These are phyloP conservation scores for Psilocybe sp. DNA, from an alignment of 768 basidiomycete species.

Conservation along the genomic window DNA sequence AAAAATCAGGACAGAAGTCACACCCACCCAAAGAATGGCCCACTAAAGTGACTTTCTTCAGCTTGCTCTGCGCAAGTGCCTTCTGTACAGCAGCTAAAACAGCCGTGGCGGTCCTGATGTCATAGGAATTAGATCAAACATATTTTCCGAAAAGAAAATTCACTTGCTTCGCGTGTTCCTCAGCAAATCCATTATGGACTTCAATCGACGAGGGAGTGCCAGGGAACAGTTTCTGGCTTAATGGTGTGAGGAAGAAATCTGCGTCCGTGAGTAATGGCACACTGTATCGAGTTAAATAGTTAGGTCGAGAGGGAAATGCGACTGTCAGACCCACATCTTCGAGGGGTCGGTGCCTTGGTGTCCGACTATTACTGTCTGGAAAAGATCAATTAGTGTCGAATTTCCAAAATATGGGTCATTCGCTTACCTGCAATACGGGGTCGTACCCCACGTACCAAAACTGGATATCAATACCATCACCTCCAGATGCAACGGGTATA, in stretches of 20 bases:
- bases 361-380: constrained; percentile 36
- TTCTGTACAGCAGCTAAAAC: constrained; percentile 38
- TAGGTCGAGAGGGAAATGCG: neutral
- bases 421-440: constrained; percentile 2
- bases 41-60: constrained; percentile 36
- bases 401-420: neutral
- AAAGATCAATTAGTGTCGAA: constrained; percentile 28
- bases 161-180: constrained; percentile 39
- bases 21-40: constrained; percentile 42
- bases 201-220: constrained; percentile 35
- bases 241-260: constrained; percentile 26
- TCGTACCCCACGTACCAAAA: constrained; percentile 27
- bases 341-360: constrained; percentile 41
- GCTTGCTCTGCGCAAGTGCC: constrained; percentile 28
- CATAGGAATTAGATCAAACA: neutral
- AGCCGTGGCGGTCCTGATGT: constrained; percentile 33
- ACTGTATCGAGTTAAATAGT: constrained; percentile 15
- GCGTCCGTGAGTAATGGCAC: constrained; percentile 36
- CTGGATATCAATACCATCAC: constrained; percentile 34
- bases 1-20: constrained; percentile 3
- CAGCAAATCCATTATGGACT: constrained; percentile 43
- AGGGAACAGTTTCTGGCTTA: constrained; percentile 41
- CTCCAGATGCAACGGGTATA: constrained; percentile 40
- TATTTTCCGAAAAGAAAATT: neutral
- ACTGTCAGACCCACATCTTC: constrained; percentile 25